Percentiles rank a stretch among this genome's conserved stretches.
Conservation (phyloP, 306 rosid genomes). For the Mimosa bimucronata region DNA sequence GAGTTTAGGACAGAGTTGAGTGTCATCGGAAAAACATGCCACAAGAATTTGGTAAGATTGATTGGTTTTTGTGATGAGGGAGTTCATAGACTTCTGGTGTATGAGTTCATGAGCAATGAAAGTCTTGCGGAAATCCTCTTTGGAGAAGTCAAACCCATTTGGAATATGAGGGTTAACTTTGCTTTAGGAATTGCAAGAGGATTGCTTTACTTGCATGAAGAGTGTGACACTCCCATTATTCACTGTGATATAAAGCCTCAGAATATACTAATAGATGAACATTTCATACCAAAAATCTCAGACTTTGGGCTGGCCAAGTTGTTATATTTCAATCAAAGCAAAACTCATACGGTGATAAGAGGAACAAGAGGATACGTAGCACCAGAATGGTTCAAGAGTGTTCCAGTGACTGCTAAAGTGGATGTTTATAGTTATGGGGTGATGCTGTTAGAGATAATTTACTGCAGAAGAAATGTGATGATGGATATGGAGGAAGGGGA, state of each 20-base stretch:
- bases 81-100: constrained; percentile 41
- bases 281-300: constrained; percentile 40
- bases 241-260: constrained; percentile 58
- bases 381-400: constrained; percentile 58
- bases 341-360: constrained; percentile 46
- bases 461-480: constrained; percentile 47
- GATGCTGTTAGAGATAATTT: constrained; percentile 48
- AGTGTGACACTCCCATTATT: constrained; percentile 51
- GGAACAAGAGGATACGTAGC: constrained; percentile 58
- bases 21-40: constrained; percentile 47
- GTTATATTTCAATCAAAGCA: constrained; percentile 40
- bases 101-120: constrained; percentile 53
- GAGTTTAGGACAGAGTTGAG: constrained; percentile 50
- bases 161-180: constrained; percentile 44
- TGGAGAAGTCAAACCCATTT: constrained; percentile 39
- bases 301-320: constrained; percentile 54
- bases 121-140: constrained; percentile 40
- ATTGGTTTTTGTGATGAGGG: constrained; percentile 55
- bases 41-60: constrained; percentile 51
- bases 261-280: constrained; percentile 46
- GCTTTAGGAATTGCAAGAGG: constrained; percentile 52
- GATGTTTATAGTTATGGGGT: constrained; percentile 54
- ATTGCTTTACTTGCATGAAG: constrained; percentile 50
- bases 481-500: constrained; percentile 36
- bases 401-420: constrained; percentile 47